Conservation (phyloP, 2,329 filamentous ascomycete genomes). For the Pseudocercospora fuligena region DNA sequence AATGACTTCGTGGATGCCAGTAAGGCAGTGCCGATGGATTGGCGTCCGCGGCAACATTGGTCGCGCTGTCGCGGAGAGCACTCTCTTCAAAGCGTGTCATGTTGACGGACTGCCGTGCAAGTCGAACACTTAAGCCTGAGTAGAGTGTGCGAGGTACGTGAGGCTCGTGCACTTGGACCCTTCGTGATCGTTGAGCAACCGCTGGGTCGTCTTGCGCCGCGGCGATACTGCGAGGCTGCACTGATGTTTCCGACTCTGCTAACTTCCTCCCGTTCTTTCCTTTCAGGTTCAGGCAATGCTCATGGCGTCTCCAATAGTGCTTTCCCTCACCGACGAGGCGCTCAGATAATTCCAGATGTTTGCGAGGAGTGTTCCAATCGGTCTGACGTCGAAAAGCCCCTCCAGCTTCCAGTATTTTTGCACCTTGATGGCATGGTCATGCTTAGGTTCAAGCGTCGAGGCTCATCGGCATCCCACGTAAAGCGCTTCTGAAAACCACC, state of each 20-base stretch:
- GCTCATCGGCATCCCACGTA: slow-evolving; percentile 13
- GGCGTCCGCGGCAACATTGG: slow-evolving; percentile 13
- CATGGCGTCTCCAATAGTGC: neutral
- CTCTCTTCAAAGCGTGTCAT: slow-evolving; percentile 34
- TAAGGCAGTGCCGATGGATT: slow-evolving; percentile 28
- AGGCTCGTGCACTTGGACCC: slow-evolving; percentile 2
- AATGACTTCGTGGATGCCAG: slow-evolving; percentile 33
- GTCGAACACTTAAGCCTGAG: neutral
- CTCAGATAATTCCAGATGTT: neutral
- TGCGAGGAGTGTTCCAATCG: neutral
- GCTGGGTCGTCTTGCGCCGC: neutral
- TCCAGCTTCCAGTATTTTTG: neutral
- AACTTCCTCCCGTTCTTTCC: neutral
- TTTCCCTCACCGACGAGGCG: neutral
- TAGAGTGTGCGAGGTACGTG: neutral
- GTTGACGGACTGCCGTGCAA: neutral
- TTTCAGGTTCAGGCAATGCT: neutral
- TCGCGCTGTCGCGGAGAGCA: slow-evolving; percentile 30
- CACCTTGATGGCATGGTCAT: slow-evolving; percentile 21
- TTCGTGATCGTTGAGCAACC: neutral
- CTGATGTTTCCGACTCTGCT: neutral
- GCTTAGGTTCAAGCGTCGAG: slow-evolving; percentile 6
- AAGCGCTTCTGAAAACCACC: slow-evolving; percentile 22
- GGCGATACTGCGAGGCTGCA: neutral
- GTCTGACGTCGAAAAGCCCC: slow-evolving; percentile 19